Conservation (phyloP, 306 rosid genomes). For the Begonia loranthoides region DNA sequence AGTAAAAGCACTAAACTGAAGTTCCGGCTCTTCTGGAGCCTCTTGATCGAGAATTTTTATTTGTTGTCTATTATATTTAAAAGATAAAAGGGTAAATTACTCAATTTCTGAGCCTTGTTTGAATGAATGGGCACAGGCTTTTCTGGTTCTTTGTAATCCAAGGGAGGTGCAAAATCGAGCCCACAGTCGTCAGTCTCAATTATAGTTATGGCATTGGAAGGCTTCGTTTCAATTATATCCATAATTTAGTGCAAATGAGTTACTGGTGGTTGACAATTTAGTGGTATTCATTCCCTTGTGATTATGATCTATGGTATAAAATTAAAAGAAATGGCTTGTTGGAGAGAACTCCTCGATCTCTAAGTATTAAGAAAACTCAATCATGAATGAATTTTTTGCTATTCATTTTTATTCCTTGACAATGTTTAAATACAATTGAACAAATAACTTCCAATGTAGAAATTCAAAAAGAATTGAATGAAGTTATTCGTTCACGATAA, state of each 20-base stretch:
- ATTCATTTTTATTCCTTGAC: not conserved
- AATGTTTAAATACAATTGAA: not conserved
- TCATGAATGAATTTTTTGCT: not conserved
- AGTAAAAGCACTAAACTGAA: conserved; percentile 76
- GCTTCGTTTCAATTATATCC: conserved; percentile 82
- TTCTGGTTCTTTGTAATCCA: conserved; percentile 97
- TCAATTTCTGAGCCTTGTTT: conserved; percentile 34
- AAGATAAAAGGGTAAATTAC: not conserved
- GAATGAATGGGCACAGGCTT: conserved; percentile 30
- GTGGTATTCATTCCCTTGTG: conserved; percentile 30
- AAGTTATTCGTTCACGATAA: no score
- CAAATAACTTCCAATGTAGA: no score
- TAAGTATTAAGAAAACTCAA: conserved; percentile 18
- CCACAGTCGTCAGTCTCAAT: conserved; percentile 99
- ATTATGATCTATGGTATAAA: no score
- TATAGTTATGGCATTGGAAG: conserved; percentile 78
- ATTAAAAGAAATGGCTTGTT: no score
- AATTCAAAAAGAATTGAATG: no score
- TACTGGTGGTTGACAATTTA: conserved; percentile 81
- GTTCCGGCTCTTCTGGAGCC: conserved; percentile 45
- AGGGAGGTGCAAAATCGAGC: conserved; percentile 98
- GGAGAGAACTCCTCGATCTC: conserved; percentile 4
- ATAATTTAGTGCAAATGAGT: conserved; percentile 89
- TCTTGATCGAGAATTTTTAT: conserved; percentile 27
- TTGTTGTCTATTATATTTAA: not conserved